A percentile compares a stretch with the other conserved stretches of the same genome.
phyloP scores from a whole-genome alignment of 164 flowering plant species.

The Echeveria elegans region DNA sequence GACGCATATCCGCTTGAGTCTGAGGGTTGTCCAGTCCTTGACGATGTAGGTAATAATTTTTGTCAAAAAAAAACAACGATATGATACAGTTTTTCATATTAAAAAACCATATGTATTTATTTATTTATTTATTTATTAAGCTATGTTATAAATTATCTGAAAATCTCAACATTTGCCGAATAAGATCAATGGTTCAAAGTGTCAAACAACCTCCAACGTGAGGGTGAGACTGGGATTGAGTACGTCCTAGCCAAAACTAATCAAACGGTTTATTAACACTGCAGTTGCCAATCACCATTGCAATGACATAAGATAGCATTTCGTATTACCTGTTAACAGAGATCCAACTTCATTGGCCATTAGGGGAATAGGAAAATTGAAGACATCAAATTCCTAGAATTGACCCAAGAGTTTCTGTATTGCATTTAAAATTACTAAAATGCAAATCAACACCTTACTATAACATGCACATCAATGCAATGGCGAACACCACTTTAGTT shows the following conservation, averaged over 20 bases:
- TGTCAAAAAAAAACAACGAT: too few species aligned
- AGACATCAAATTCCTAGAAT: background rate
- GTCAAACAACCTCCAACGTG: too few species aligned
- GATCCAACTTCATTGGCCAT: background rate
- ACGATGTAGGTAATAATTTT: too few species aligned
- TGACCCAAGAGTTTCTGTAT: background rate
- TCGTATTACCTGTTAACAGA: conserved; percentile 49
- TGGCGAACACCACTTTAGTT: background rate
- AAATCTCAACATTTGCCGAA: too few species aligned
- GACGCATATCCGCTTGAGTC: too few species aligned
- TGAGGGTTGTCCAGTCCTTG: too few species aligned
- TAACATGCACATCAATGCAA: background rate
- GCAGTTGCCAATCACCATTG: conserved; percentile 76
- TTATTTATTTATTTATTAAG: too few species aligned
- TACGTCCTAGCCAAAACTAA: conserved; percentile 10
- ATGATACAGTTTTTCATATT: too few species aligned
- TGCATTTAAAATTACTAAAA: background rate
- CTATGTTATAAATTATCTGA: too few species aligned
- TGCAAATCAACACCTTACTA: background rate
- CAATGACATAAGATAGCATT: conserved; percentile 62
- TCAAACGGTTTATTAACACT: conserved; percentile 21
- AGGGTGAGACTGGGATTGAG: too few species aligned
- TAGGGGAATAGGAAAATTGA: background rate
- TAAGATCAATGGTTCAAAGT: too few species aligned
- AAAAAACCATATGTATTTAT: too few species aligned